Conservation (phyloP, 164 flowering plant genomes). For the Piper betle region DNA sequence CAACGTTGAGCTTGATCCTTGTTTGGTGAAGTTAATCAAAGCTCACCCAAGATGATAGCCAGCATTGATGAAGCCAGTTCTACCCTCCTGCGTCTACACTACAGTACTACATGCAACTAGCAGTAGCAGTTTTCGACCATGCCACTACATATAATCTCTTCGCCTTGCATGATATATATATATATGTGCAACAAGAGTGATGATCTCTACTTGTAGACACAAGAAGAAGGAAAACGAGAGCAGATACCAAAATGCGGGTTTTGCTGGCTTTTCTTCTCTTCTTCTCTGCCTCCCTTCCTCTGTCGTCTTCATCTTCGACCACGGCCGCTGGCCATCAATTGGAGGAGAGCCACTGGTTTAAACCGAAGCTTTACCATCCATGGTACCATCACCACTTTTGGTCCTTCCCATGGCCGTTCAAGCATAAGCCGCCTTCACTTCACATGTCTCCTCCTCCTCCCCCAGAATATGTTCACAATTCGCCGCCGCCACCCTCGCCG, state of each 20-base stretch:
- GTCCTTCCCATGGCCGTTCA: too few relatives aligned
- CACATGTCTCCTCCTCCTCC: neutral
- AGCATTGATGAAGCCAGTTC: too few relatives aligned
- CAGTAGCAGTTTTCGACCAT: too few relatives aligned
- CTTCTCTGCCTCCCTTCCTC: conserved; percentile 1
- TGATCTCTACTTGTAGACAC: neutral
- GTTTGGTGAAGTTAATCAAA: too few relatives aligned
- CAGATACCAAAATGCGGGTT: neutral
- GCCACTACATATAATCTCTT: too few relatives aligned
- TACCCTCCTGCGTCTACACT: too few relatives aligned
- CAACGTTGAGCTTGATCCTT: too few relatives aligned
- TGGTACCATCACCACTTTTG: neutral
- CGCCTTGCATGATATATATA: too few relatives aligned
- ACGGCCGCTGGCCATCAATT: neutral
- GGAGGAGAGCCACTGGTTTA: neutral
- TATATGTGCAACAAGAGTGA: too few relatives aligned
- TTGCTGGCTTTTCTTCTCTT: conserved; percentile 1
- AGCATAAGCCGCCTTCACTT: too few relatives aligned
- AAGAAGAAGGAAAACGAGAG: neutral
- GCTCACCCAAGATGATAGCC: too few relatives aligned
- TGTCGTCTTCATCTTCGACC: neutral
- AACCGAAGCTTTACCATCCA: neutral
- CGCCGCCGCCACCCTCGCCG: neutral
- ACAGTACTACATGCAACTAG: too few relatives aligned
- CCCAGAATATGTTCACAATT: neutral